phyloP scores from a whole-genome alignment of 768 basidiomycete genomes.

The Trametes cubensis region DNA sequence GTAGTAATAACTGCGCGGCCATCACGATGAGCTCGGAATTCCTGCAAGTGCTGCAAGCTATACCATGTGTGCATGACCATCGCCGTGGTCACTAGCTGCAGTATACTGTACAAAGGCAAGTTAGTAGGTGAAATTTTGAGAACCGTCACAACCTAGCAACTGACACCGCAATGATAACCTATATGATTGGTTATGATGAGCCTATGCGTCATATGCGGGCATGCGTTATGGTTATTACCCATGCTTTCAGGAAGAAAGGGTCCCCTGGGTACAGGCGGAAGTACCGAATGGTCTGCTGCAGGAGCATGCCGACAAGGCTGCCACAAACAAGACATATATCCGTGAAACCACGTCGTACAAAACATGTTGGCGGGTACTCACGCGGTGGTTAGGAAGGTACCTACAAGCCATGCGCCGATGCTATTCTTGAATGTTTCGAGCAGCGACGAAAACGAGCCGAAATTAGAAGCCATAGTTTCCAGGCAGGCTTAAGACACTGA shows the following conservation, averaged over 20 bases:
- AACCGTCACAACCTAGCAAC: not conserved
- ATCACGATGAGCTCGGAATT: not conserved
- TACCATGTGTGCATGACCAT: not conserved
- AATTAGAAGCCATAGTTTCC: no score
- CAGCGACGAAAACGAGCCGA: not conserved
- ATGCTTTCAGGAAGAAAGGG: not conserved
- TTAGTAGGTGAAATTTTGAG: not conserved
- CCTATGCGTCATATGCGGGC: not conserved
- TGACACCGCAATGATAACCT: not conserved
- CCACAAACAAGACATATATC: not conserved
- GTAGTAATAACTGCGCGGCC: not conserved
- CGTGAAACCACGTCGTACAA: not conserved
- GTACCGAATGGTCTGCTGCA: constrained; percentile 4
- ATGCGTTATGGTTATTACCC: not conserved
- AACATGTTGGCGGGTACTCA: not conserved
- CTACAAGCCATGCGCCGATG: constrained; percentile 1
- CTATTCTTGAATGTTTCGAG: not conserved
- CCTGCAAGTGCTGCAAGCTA: no score
- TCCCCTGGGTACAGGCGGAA: constrained; percentile 1
- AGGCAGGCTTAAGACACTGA: no score
- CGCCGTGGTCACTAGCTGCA: not conserved
- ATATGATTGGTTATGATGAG: not conserved
- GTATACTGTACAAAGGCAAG: not conserved
- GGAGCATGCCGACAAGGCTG: not conserved
- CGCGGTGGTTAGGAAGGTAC: not conserved